Evolutionary conservation across 164 flowering plant genomes (phyloP).

Genomic region (Paratinospora sagittata): DNA sequence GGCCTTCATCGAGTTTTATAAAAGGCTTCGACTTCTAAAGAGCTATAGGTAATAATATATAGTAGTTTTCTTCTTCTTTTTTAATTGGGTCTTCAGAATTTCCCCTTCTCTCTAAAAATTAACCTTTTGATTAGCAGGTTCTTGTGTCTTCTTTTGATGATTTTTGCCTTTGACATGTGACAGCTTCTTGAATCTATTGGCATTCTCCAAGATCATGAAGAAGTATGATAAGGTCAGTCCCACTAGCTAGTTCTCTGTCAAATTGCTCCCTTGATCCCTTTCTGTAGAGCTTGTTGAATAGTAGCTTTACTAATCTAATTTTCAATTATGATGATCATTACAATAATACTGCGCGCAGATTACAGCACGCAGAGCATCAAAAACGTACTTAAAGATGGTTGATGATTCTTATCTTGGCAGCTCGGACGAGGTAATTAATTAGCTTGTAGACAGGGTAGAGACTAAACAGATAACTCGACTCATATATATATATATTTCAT

Average conservation of each 20-base stretch:
- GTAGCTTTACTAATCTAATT: not conserved
- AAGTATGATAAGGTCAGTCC: slow-evolving; percentile 75
- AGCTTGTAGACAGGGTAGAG: no score
- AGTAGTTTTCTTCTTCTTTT: no score
- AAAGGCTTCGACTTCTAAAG: slow-evolving; percentile 54
- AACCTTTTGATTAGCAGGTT: no score
- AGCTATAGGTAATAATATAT: slow-evolving; percentile 46
- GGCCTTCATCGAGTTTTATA: slow-evolving; percentile 56
- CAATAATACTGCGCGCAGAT: slow-evolving; percentile 25
- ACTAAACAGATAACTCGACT: no score
- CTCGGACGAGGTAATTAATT: slow-evolving; percentile 39
- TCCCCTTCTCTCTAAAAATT: no score
- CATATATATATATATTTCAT: no score
- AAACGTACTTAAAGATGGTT: slow-evolving; percentile 49
- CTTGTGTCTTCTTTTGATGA: not conserved
- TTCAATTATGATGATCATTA: not conserved
- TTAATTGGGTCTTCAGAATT: no score
- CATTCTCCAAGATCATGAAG: slow-evolving; percentile 82
- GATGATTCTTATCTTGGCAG: slow-evolving; percentile 49
- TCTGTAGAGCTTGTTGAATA: no score
- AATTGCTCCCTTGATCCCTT: not conserved
- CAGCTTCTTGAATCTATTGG: slow-evolving; percentile 69
- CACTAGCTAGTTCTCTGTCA: not conserved
- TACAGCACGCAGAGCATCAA: slow-evolving; percentile 48
- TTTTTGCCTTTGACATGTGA: not conserved